Base-by-base conservation (phyloP, 805 yeast genomes). In the Starmerella bombicola region DNA sequence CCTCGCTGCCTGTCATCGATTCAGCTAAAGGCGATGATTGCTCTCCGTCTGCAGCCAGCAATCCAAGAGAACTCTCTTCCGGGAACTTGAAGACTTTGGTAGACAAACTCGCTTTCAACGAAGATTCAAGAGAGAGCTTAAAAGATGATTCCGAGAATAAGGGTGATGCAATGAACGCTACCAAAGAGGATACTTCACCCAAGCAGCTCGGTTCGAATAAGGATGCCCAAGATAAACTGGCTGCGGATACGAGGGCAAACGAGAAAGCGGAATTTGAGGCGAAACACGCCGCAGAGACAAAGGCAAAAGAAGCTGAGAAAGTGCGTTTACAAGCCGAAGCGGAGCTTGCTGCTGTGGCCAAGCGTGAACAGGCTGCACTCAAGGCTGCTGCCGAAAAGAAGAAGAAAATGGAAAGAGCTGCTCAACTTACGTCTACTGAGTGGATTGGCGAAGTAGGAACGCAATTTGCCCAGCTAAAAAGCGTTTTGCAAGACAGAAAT, bases 361-460 rank as follows among this genome's bases (percentile, higher is more conserved):
- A 43, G 17, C 24, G 17, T 6, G 38, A 33, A 16, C 38, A 33
- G 2, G 40, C 37, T 3, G 38, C 37, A n/a, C 24, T 30, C 8
- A 26, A 33, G 19, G 37, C 7, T 16, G 21, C 18, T 16, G 20
- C 6, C n/a, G 19, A 9, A n/a, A 6, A 28, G 6, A 15, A 7
- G 30, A 37, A 1, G 33, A 22, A 9, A 39, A 33, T 7, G 42
- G 40, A 12, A 33, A 31, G 4, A 26, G 29, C 22, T 10, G 35
- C 37, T 4, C 32, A 19, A 13, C 10, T 31, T 16, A 16, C 22
- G 8, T 33, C 37, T 5, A 39, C 38, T 15, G 17, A 10, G 1
- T 39, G 42, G 42, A 23, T 22, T 4, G 34, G 15, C 3, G 19
- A 16, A 3, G 18, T 15, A 1, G 25, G n/a, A 3, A 7, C 15